phyloP scores from a whole-genome alignment of 768 basidiomycete genomes.

The Hemileccinum impolitum region DNA sequence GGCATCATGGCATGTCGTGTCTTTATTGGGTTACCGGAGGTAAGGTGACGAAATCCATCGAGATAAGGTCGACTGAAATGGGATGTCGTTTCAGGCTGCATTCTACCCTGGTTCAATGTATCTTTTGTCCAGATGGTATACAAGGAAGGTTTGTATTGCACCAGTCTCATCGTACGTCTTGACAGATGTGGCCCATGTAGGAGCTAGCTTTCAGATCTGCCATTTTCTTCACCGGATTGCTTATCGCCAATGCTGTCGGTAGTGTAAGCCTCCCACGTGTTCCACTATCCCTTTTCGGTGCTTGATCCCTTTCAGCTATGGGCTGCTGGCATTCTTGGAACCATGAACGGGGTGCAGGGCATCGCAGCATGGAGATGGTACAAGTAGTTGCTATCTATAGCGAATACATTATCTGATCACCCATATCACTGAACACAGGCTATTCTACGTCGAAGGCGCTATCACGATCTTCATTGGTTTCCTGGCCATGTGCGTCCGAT shows the following conservation, averaged over 20 bases:
- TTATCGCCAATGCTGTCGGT: conserved; percentile 67
- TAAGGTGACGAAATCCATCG: background rate
- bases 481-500: conserved; percentile 41
- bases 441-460: conserved; percentile 71
- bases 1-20: conserved; percentile 56
- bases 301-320: conserved; percentile 43
- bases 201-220: conserved; percentile 64
- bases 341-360: conserved; percentile 65
- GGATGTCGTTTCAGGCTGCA: conserved; percentile 38
- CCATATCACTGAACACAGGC: conserved; percentile 36
- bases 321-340: conserved; percentile 66
- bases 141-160: conserved; percentile 12
- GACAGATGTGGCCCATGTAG: conserved; percentile 24
- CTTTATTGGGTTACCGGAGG: conserved; percentile 61
- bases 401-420: background rate
- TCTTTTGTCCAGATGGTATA: conserved; percentile 28
- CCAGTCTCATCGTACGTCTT: background rate
- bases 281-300: background rate
- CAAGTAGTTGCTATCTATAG: conserved; percentile 1
- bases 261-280: conserved; percentile 37
- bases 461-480: conserved; percentile 61
- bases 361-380: conserved; percentile 72
- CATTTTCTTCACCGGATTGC: conserved; percentile 53
- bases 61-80: background rate
- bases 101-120: conserved; percentile 59